phyloP scores from a whole-genome alignment of 108 stramenopile genomes.

The Cyclostephanos invisitatus region DNA sequence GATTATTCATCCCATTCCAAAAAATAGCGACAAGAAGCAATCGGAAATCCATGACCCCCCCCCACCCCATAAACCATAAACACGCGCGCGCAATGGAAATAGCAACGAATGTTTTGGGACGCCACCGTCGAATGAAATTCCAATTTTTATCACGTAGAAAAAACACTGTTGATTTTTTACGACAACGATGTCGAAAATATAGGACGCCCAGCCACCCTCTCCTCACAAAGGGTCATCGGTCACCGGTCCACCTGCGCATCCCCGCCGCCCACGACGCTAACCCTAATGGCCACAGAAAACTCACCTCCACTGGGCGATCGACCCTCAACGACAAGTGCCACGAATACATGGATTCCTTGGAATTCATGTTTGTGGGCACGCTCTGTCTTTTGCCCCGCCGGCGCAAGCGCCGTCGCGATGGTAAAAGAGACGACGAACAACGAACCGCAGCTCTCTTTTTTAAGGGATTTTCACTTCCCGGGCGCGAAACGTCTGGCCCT shows the following conservation, averaged over 20 bases:
- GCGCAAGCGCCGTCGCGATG: constrained; percentile 19
- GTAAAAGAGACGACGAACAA: neutral
- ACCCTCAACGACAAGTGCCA: constrained; percentile 89
- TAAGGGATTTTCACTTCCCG: too few species aligned
- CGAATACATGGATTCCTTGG: constrained; percentile 62
- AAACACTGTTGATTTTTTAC: too few species aligned
- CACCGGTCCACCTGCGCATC: neutral
- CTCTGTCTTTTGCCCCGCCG: constrained; percentile 6
- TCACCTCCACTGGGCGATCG: constrained; percentile 86
- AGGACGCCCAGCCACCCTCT: neutral
- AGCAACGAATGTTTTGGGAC: too few species aligned
- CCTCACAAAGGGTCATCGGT: neutral
- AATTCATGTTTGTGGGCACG: constrained; percentile 13
- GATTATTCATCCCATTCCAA: neutral
- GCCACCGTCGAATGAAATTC: too few species aligned
- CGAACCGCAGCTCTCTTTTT: too few species aligned
- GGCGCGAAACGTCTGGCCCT: too few species aligned
- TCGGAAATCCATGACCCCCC: too few species aligned
- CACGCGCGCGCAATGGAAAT: too few species aligned
- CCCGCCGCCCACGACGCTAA: neutral
- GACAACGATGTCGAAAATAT: too few species aligned
- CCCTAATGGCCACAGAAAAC: constrained; percentile 12
- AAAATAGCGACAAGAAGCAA: too few species aligned
- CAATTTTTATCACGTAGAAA: too few species aligned
- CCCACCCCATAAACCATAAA: too few species aligned